Conservation (phyloP, 2,329 filamentous ascomycete species). For the Trichoderma atroviride region DNA sequence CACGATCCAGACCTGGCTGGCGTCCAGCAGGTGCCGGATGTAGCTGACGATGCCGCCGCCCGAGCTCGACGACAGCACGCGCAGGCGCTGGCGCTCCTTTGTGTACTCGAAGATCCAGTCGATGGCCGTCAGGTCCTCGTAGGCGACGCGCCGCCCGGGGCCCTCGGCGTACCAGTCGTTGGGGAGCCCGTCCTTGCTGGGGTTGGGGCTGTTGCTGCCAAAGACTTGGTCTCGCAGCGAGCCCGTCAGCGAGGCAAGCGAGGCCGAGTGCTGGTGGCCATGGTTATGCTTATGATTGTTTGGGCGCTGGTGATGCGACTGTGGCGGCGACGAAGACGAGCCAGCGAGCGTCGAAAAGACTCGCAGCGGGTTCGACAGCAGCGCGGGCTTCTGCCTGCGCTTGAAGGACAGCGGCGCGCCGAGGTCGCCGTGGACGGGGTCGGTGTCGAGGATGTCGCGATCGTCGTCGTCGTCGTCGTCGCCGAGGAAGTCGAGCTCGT, state of each 20-base stretch:
- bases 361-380: conserved; percentile 51
- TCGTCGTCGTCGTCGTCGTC: conserved; percentile 47
- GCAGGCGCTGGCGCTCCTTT: conserved; percentile 86
- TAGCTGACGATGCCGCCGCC: conserved; percentile 73
- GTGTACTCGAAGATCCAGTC: conserved; percentile 99
- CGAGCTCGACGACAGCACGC: conserved; percentile 71
- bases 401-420: conserved; percentile 68
- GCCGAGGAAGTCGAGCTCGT: conserved; percentile 51
- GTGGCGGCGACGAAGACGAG: conserved; percentile 22
- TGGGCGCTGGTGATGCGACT: not conserved
- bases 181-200: conserved; percentile 51
- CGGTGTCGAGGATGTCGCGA: conserved; percentile 52
- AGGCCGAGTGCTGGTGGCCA: conserved; percentile 6
- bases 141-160: conserved; percentile 85
- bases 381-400: conserved; percentile 61
- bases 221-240: conserved; percentile 13
- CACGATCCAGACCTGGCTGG: conserved; percentile 89
- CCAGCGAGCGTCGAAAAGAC: conserved; percentile 54
- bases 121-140: conserved; percentile 95
- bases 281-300: not conserved
- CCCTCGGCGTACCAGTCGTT: conserved; percentile 90
- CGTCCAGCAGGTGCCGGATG: conserved; percentile 73
- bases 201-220: conserved; percentile 30
- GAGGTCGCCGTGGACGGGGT: conserved; percentile 56
- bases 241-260: conserved; percentile 16